Conservation (phyloP, 306 rosid genomes). For the Castanopsis chinensis region DNA sequence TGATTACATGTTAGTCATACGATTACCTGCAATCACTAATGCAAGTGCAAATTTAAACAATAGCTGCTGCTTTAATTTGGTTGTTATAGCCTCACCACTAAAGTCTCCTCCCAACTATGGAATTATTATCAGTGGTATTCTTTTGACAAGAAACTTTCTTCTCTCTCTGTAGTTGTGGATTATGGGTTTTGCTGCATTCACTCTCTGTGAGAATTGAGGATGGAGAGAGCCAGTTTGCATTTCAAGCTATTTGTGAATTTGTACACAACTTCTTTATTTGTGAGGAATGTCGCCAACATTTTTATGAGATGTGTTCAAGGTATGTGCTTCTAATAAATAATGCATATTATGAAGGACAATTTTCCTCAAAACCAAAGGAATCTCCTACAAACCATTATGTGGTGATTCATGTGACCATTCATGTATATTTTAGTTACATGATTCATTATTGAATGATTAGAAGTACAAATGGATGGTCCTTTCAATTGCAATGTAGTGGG, state of each 20-base stretch:
- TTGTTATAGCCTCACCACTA: background rate
- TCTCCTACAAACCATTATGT: too few species aligned
- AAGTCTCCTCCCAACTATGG: background rate
- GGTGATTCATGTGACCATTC: too few species aligned
- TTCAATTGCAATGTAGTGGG: too few species aligned
- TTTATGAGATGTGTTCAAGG: slow-evolving; percentile 85
- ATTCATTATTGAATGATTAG: too few species aligned
- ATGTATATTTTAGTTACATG: too few species aligned
- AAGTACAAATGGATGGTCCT: too few species aligned
- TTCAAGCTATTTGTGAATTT: slow-evolving; percentile 75
- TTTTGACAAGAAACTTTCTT: background rate
- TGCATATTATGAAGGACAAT: background rate
- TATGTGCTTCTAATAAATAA: slow-evolving; percentile 17
- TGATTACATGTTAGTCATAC: background rate
- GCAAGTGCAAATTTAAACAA: background rate
- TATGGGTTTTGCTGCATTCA: slow-evolving; percentile 97
- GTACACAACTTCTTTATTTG: slow-evolving; percentile 84
- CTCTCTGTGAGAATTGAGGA: slow-evolving; percentile 85
- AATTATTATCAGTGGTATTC: background rate
- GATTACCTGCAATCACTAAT: background rate
- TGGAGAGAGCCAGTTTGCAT: slow-evolving; percentile 84
- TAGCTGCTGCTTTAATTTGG: background rate
- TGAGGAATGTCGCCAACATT: slow-evolving; percentile 96
- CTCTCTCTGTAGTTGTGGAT: slow-evolving; percentile 73
- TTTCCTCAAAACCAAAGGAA: too few species aligned